Base-by-base conservation (phyloP, 371 early-diverging fungal genomes). In the Rhizopus delemar region DNA sequence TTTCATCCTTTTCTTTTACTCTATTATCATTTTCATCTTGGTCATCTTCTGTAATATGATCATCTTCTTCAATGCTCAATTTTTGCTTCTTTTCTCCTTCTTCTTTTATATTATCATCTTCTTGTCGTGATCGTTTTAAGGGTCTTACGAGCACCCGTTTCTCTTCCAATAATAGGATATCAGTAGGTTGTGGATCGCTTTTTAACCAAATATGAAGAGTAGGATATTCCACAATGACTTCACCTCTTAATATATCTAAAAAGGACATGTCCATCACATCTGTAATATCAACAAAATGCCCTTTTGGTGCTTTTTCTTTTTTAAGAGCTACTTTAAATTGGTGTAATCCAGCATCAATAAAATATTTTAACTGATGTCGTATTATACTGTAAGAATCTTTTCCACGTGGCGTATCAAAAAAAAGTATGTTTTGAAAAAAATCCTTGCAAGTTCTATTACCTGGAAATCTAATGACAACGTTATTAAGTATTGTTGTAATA, bases 171-270 rank as follows among this genome's bases (percentile, higher is more conserved):
- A 32, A 50, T 5, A 66, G 22, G 0, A 60, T 57, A 7, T 64
- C 55, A 22, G 51, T 41, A 4, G 63, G 63, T 29, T 66, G 65
- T 11, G 55, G 56, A n/a, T 71, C 60, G 2, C 34, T 52, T 38
- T 68, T 53, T 2, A 73, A 28, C 80, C 80, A 80, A 28, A 80
- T 56, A 53, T 69, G 65, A 29, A 77, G 46, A 1, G 65, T 73
- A 13, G 80, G 80, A 45, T 63, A 80, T 63, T 80, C 80, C 35
- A 77, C 68, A 15, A 80, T 65, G 0, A 46, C 33, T 43, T 76
- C 75, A 2, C 68, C 72, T 31, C 62, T 62, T 5, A 80, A 51
- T 8, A 68, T 38, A 6, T 73, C 69, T 9, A 39, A 53, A 31
- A 71, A 51, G 2, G 65, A 11, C 1, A 34, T n/a, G 48, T 75